A percentile compares a stretch with the other conserved stretches of the same genome.
Conservation (phyloP, 1,284 basidiomycete species). For the Leccinum colubrinum region DNA sequence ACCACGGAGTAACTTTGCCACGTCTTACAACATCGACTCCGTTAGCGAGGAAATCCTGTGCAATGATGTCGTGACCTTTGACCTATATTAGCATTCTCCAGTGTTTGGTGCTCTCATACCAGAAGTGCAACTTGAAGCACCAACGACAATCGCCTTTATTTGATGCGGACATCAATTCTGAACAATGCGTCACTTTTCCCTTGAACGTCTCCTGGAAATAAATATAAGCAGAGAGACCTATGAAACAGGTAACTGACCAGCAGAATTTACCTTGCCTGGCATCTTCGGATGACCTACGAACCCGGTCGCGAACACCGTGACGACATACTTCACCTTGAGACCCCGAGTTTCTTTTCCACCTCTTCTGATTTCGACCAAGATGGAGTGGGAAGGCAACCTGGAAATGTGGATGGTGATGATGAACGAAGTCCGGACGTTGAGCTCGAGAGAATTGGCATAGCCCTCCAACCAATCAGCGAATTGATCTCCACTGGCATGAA, state of each 20-base stretch:
- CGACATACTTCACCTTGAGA: slow-evolving; percentile 37
- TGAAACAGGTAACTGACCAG: neutral
- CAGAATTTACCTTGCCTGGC: slow-evolving; percentile 25
- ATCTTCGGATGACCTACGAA: slow-evolving; percentile 36
- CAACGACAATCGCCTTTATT: slow-evolving; percentile 42
- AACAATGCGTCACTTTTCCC: slow-evolving; percentile 38
- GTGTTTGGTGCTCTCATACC: slow-evolving; percentile 13
- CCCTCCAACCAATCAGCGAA: too few species aligned
- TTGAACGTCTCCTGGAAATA: slow-evolving; percentile 23
- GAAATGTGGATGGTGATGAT: too few species aligned
- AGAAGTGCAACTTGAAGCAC: slow-evolving; percentile 43
- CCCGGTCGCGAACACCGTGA: slow-evolving; percentile 43
- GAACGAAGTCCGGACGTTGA: too few species aligned
- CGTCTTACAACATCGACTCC: slow-evolving; percentile 23
- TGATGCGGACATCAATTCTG: slow-evolving; percentile 33
- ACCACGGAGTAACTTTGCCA: neutral
- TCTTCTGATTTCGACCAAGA: slow-evolving; percentile 32
- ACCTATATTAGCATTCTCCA: neutral
- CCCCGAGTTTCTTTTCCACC: slow-evolving; percentile 24
- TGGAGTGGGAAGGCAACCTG: too few species aligned
- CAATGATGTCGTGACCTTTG: slow-evolving; percentile 30
- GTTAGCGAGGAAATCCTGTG: slow-evolving; percentile 28
- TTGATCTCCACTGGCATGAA: too few species aligned
- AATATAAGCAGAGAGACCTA: neutral
- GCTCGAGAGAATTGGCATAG: too few species aligned